A percentile compares a stretch with the other conserved stretches of the same genome.
phyloP scores from a whole-genome alignment of 192 early-diverging fungal genomes.

The Mortierella claussenii region DNA sequence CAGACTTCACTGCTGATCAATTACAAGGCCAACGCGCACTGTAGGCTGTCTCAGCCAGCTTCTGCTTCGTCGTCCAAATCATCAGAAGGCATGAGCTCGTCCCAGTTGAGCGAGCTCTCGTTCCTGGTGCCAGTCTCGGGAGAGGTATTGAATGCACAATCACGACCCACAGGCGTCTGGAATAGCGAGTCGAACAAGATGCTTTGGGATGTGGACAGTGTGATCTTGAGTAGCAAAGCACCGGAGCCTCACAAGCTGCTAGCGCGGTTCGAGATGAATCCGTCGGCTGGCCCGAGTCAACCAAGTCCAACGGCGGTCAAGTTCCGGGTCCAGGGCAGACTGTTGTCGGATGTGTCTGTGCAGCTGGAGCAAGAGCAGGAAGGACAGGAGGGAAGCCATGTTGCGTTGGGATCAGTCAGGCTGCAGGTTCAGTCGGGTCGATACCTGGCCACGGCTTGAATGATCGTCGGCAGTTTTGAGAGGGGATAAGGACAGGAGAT shows the following conservation, averaged over 20 bases:
- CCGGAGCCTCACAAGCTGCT: conserved; percentile 52
- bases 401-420: conserved; percentile 34
- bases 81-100: neutral
- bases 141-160: conserved; percentile 57
- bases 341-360: conserved; percentile 45
- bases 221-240: conserved; percentile 20
- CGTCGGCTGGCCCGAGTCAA: conserved; percentile 45
- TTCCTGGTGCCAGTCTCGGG: conserved; percentile 61
- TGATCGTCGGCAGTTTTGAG: neutral
- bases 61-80: neutral
- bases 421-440: conserved; percentile 54
- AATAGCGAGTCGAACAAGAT: conserved; percentile 61
- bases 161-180: conserved; percentile 61
- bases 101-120: conserved; percentile 49
- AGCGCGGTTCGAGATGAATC: conserved; percentile 59
- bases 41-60: conserved; percentile 15
- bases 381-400: neutral
- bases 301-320: conserved; percentile 53
- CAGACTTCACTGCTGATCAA: conserved; percentile 59
- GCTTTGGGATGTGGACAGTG: conserved; percentile 59
- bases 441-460: conserved; percentile 32
- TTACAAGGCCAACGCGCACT: conserved; percentile 56
- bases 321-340: conserved; percentile 42
- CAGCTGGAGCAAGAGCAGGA: conserved; percentile 16
- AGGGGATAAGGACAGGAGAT: neutral